phyloP scores from a whole-genome alignment of 1,284 basidiomycete species.

The Leccinum ponderosum region DNA sequence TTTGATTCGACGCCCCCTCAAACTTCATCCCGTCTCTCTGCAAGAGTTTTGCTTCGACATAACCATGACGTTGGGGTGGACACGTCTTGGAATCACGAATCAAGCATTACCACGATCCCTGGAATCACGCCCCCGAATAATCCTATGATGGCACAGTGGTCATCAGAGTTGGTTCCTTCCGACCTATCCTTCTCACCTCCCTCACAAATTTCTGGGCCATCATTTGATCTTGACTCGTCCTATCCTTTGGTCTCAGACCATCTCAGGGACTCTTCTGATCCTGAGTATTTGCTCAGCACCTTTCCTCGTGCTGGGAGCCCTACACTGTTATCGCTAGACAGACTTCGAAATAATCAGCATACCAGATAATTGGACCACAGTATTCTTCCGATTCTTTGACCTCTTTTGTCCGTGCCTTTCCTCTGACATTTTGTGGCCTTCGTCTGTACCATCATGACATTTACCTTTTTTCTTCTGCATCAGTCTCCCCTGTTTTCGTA shows the following conservation, averaged over 20 bases:
- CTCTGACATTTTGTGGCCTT: not conserved
- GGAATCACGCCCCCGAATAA: not conserved
- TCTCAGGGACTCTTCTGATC: conserved; percentile 1
- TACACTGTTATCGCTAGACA: conserved; percentile 3
- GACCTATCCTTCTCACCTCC: not conserved
- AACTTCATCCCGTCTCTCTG: conserved; percentile 1
- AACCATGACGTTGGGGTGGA: not conserved
- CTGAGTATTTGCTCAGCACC: not conserved
- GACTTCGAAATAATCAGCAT: not conserved
- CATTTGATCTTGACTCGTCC: not conserved
- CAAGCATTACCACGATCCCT: not conserved
- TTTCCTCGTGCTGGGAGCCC: conserved; percentile 4
- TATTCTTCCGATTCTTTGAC: not conserved
- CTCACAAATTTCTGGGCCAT: not conserved
- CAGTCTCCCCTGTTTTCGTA: not conserved
- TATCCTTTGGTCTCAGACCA: conserved; percentile 8
- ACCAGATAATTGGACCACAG: conserved; percentile 1
- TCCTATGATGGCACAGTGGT: conserved; percentile 8
- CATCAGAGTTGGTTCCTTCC: not conserved
- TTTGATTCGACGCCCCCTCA: not conserved
- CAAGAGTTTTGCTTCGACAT: conserved; percentile 2
- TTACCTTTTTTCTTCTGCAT: not conserved
- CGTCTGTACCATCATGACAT: conserved; percentile 3
- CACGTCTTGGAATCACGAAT: conserved; percentile 3
- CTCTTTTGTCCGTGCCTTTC: not conserved